Evolutionary conservation across 2,329 filamentous ascomycete species (phyloP).

Genomic region (Nemania sp.): DNA sequence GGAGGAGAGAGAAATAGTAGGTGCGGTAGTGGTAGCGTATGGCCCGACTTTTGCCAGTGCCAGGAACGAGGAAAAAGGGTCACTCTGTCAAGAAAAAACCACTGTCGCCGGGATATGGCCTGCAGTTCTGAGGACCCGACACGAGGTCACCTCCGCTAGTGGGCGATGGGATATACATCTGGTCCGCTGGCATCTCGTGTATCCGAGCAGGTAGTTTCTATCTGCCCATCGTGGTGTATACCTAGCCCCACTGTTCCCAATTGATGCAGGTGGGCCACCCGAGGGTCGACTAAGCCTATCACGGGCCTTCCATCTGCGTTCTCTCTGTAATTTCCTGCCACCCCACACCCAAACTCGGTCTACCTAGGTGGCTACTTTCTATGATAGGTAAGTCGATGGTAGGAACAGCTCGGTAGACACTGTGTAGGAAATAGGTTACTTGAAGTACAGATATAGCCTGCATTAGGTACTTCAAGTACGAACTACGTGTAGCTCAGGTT

Average conservation of each 20-base stretch:
- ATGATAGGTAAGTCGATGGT: background rate
- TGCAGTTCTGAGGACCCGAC: constrained; percentile 8
- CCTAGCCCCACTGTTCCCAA: constrained; percentile 19
- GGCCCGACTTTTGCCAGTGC: constrained; percentile 19
- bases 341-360: background rate
- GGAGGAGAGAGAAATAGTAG: constrained; percentile 26
- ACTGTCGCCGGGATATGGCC: constrained; percentile 19
- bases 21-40: too few species aligned
- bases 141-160: constrained; percentile 9
- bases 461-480: too few species aligned
- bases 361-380: background rate
- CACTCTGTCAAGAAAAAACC: constrained; percentile 28
- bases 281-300: constrained; percentile 21
- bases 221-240: constrained; percentile 10
- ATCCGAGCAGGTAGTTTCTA: constrained; percentile 16
- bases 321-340: constrained; percentile 21
- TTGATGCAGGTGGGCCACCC: constrained; percentile 22
- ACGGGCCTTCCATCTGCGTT: constrained; percentile 24
- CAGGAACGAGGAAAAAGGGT: constrained; percentile 32
- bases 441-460: too few species aligned
- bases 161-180: constrained; percentile 23
- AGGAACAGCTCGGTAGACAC: too few species aligned
- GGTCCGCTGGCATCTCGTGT: background rate
- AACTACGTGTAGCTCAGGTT: too few species aligned
- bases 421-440: too few species aligned